Evolutionary conservation across 2,329 filamentous ascomycete genomes (phyloP), one percentile per base, ranked within the genome.

Genomic region (Xylariaceae sp.): DNA sequence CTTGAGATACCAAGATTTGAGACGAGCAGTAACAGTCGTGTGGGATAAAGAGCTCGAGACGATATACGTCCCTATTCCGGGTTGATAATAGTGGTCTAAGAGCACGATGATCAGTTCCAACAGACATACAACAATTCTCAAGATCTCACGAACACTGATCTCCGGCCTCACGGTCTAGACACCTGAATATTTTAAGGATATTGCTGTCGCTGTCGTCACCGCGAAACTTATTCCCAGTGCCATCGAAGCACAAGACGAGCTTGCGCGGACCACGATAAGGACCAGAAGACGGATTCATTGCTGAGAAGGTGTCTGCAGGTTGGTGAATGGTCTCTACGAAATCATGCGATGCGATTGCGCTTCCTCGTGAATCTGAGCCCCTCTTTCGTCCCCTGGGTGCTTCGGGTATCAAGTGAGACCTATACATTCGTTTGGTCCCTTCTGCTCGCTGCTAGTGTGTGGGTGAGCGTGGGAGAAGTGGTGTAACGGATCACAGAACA

Each of bases 41-140:
- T 82, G 80, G 1, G 79, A 80, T 41, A 87, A 71, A 9, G 78
- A 81, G 11, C 73, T 77, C 0, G 83, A 82, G 1, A 84, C 76
- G 31, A 88, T 79, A 60, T 90, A 90, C 0, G 87, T 90, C 13
- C 87, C 87, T 57, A 90, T 90, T 9, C 87, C 86, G 12, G 83
- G 82, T 58, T 86, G 82, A 48, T 86, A 85, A 56, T 86, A 86
- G 54, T 84, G 81, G 57, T 75, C 71, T 76, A 44, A 7, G 36
- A 38, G 6, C 38, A 40, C 31, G 43, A 44, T 18, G 12, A 14
- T 56, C 48, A 58, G 56, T 42, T 48, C 13, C n/a, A 13, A 3
- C 6, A 7, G 31, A 14, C 6, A 2, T 11, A 6, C n/a, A 5
- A 36, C 14, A 38, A n/a, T 13, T n/a, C 18, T 45, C n/a, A 33